Evolutionary conservation across 2,329 filamentous ascomycete genomes (phyloP), one percentile per base, ranked within the genome.

Genomic region (Leptographium wingfieldii): DNA sequence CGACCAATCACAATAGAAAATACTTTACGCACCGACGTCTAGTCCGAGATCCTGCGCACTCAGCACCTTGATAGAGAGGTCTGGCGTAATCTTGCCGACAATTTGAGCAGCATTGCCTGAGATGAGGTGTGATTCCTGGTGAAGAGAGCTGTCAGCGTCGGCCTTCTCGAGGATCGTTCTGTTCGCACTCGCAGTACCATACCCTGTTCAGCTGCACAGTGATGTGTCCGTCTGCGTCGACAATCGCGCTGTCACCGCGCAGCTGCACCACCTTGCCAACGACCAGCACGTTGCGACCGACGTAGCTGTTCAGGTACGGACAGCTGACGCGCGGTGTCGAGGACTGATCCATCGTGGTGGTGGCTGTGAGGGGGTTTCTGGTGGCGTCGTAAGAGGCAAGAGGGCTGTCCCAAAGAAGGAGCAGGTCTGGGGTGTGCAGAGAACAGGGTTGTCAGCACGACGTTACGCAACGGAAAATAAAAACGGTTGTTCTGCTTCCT

Each of bases 261-360:
- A 97, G 78, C 68, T 94, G 86, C 4, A 83, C 81, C 55, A 97
- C 91, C 68, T 87, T 91, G 68, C 94, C 94, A 5, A 95, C 80
- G 59, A 97, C 78, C 67, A 91, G 91, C 63, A 97, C 88, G 63
- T 88, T 88, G 65, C 83, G 81, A 65, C 79, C 78, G 65, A 85
- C 79, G 75, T 92, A 95, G 68, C 80, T 79, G 70, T 90, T 83
- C 61, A 97, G 86, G 73, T 92, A 88, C 49, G 80, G 76, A 58
- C 88, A 87, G 55, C 88, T 90, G 71, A 96, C 84, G 72, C 94
- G 91, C 35, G 94, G 92, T 56, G 90, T 83, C 31, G 80, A 79
- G 62, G 77, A 85, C 67, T 85, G 76, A 69, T 92, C 80, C 88
- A 92, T 92, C 64, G 61, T 75, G 55, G 11, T 5, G 14, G 27